Conservation (phyloP, 1,284 basidiomycete species). For the Cerioporus squamosus region DNA sequence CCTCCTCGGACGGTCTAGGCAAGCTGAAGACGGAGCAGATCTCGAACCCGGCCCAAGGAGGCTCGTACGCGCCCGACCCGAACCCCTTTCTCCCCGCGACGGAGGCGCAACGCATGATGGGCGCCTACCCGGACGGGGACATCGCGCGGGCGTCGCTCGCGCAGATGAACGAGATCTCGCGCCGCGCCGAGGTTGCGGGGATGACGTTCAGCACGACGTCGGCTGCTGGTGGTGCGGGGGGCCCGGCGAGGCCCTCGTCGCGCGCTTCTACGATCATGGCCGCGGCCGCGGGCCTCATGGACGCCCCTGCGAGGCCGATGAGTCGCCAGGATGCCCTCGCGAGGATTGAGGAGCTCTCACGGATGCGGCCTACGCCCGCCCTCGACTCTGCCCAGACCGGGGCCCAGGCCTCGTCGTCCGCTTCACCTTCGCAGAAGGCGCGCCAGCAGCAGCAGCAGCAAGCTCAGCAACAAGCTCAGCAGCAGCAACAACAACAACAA, state of each 20-base stretch:
- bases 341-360: slow-evolving; percentile 53
- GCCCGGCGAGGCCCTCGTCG: slow-evolving; percentile 27
- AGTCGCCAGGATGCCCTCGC: slow-evolving; percentile 52
- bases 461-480: slow-evolving; percentile 9
- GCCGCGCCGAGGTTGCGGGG: slow-evolving; percentile 53
- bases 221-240: slow-evolving; percentile 18
- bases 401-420: slow-evolving; percentile 23
- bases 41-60: slow-evolving; percentile 22
- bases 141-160: slow-evolving; percentile 65
- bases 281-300: slow-evolving; percentile 36
- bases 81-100: slow-evolving; percentile 63
- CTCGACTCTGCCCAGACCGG: slow-evolving; percentile 24
- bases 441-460: slow-evolving; percentile 15
- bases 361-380: slow-evolving; percentile 42
- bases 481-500: slow-evolving; percentile 1
- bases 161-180: slow-evolving; percentile 78
- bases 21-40: slow-evolving; percentile 34
- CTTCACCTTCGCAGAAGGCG: slow-evolving; percentile 13
- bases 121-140: slow-evolving; percentile 53
- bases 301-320: slow-evolving; percentile 35
- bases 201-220: slow-evolving; percentile 40
- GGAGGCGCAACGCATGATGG: slow-evolving; percentile 63
- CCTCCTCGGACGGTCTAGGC: slow-evolving; percentile 24
- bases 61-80: slow-evolving; percentile 33
- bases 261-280: slow-evolving; percentile 38